Base-by-base conservation (phyloP, 768 basidiomycete species). In the Dacryopinax primogenitus region DNA sequence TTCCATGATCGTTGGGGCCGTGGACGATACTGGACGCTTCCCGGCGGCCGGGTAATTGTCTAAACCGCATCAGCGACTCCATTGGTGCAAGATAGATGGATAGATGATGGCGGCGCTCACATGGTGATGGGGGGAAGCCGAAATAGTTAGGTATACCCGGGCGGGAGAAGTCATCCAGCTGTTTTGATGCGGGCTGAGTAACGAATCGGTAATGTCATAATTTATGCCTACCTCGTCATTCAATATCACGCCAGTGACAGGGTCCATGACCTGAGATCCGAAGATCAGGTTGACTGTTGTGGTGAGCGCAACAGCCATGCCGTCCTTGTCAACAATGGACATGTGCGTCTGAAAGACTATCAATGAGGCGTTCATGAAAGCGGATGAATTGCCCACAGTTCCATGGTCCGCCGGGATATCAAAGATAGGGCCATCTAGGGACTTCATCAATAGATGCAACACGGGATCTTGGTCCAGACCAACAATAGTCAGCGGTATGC, bases 131-230 rank as follows among this genome's bases (percentile, higher is more conserved):
- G 76, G 77, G 84, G 58, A 94, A 76, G 0, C 89, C 92, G 71
- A 92, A 95, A 1, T 79, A 83, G 69, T 96, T 95, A 4, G 90
- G 82, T n/a, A 75, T 74, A 1, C 88, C 92, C 1, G 93, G 94
- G 0, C 78, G 86, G 12, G 92, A 88, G 73, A 97, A 97, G 74
- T 98, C 95, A 68, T 92, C 90, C 88, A 92, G 90, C 82, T 86
- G 64, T 30, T 21, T 2, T 7, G 4, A 41, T 18, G 21, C 36
- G 15, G 66, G 62, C 51, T 35, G 41, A 23, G 39, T 21, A 63
- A 13, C 7, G 26, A 4, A 37, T 37, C 23, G 32, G 41, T n/a
- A 30, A 58, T 26, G 28, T 26, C 36, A 62, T 47, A 66, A 37
- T 18, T 28, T 33, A 65, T 51, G 36, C 32, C 69, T 69, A 82